Evolutionary conservation across 129 eudicot genomes (phyloP).

Genomic region (carrot (Daucus carota)): DNA sequence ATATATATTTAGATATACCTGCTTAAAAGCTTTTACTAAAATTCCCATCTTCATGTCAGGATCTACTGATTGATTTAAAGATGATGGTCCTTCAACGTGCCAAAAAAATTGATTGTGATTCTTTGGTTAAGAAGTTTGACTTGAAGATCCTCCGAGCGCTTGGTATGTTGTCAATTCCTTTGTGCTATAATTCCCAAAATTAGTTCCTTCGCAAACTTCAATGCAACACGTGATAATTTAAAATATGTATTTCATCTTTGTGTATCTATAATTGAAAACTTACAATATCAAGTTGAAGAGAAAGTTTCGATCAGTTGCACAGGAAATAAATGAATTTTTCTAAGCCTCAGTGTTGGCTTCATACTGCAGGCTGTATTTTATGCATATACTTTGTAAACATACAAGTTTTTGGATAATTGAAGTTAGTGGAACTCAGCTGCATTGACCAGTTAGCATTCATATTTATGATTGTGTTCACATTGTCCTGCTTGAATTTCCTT

Average conservation of each 20-base stretch:
- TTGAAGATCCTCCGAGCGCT: conserved; percentile 28
- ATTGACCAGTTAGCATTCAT: conserved; percentile 1
- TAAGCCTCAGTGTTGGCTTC: not conserved
- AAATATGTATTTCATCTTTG: not conserved
- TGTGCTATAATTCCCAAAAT: not conserved
- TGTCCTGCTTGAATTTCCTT: not conserved
- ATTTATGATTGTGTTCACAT: not conserved
- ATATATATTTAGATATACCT: not conserved
- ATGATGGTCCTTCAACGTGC: conserved; percentile 22
- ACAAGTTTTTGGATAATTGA: not conserved
- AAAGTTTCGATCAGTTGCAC: not conserved
- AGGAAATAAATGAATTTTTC: not conserved
- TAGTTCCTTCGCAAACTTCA: not conserved
- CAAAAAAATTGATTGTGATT: conserved; percentile 16
- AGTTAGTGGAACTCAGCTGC: not conserved
- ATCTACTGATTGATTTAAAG: conserved; percentile 28
- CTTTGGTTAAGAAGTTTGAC: conserved; percentile 29
- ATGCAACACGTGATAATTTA: not conserved
- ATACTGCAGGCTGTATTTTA: not conserved
- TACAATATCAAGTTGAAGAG: not conserved
- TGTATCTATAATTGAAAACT: not conserved
- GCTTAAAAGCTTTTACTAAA: not conserved
- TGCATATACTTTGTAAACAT: not conserved
- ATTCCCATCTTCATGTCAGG: conserved; percentile 15
- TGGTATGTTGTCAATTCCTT: conserved; percentile 18